phyloP scores from a whole-genome alignment of 176 grass and related monocot genomes.

The Zoysia japonica region DNA sequence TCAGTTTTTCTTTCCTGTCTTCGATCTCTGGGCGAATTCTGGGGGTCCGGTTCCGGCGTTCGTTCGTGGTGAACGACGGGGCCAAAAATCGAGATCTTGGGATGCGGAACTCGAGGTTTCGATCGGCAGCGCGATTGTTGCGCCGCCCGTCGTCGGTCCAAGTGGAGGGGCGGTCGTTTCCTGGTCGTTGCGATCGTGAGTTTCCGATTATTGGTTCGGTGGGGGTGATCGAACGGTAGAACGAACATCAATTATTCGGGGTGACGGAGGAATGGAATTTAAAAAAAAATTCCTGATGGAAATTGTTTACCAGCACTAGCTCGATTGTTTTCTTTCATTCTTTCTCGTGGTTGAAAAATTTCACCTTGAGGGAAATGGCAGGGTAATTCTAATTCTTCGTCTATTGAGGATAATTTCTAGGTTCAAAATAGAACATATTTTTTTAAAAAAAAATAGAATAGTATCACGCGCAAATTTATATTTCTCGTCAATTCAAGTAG shows the following conservation, averaged over 20 bases:
- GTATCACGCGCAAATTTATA: neutral
- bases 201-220: conserved; percentile 25
- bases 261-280: neutral
- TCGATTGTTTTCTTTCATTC: neutral
- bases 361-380: neutral
- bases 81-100: conserved; percentile 40
- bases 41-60: neutral
- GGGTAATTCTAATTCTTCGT: neutral
- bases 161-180: conserved; percentile 12
- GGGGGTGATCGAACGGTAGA: neutral
- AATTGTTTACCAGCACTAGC: neutral
- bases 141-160: neutral
- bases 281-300: neutral
- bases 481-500: neutral
- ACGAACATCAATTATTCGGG: neutral
- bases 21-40: neutral
- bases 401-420: neutral
- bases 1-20: no score
- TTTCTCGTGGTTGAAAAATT: neutral
- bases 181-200: neutral
- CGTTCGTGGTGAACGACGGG: neutral
- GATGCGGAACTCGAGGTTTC: conserved; percentile 8
- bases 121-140: neutral
- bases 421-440: neutral
- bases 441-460: neutral